Conservation (phyloP, 208 protist genomes). For the Wallacemonas sp. region DNA sequence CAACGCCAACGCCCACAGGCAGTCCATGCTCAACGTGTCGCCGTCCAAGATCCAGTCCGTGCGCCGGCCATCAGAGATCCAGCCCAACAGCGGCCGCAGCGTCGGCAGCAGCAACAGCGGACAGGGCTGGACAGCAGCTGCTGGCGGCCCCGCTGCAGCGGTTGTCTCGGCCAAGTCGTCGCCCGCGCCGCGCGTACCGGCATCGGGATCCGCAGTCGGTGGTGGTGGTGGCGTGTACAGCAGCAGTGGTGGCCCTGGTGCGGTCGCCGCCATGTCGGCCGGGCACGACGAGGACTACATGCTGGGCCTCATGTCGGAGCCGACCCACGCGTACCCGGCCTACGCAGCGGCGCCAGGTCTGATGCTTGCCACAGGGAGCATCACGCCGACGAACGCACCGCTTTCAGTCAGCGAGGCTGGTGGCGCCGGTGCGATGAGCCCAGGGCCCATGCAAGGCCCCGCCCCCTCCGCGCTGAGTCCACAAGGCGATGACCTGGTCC, state of each 20-base stretch:
- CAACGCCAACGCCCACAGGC: background rate
- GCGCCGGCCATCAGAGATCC: background rate
- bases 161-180: too few relatives aligned
- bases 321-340: background rate
- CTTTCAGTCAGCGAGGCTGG: background rate
- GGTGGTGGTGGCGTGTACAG: too few relatives aligned
- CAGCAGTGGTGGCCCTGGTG: background rate
- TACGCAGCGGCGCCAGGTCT: slow-evolving; percentile 12
- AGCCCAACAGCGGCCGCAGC: slow-evolving; percentile 4
- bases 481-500: slow-evolving; percentile 55
- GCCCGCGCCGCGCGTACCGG: too few relatives aligned
- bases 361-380: slow-evolving; percentile 20
- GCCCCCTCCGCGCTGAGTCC: slow-evolving; percentile 19
- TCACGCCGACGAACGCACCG: background rate
- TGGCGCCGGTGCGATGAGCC: background rate
- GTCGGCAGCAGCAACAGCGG: background rate
- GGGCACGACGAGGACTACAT: slow-evolving; percentile 13
- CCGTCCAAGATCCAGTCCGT: slow-evolving; percentile 14
- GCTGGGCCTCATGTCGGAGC: background rate
- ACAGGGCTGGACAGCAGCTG: background rate
- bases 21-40: too few relatives aligned
- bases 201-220: too few relatives aligned
- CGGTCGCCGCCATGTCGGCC: background rate
- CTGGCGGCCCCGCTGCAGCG: background rate
- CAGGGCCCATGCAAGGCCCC: background rate